A percentile compares a stretch with the other conserved stretches of the same genome.
Conservation (phyloP, 768 basidiomycete species). For the Phanerochaete sordida region DNA sequence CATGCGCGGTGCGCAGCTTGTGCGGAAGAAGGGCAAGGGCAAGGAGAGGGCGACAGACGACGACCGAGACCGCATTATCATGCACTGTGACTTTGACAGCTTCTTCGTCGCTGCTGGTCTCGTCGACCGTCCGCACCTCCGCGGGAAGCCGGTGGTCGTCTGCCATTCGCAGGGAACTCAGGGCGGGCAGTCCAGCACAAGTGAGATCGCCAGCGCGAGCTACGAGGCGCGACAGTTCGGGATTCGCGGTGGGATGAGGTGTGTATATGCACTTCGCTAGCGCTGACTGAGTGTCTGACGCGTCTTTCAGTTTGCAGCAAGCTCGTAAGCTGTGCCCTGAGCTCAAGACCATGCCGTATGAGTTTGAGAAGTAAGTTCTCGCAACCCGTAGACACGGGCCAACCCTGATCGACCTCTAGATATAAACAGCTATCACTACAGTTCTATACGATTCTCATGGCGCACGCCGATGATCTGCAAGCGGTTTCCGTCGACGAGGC, state of each 20-base stretch:
- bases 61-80: constrained; percentile 61
- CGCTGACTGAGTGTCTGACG: not conserved
- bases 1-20: constrained; percentile 48
- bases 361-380: constrained; percentile 82
- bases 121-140: constrained; percentile 72
- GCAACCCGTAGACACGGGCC: too few relatives aligned
- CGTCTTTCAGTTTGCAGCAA: constrained; percentile 61
- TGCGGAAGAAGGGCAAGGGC: constrained; percentile 49
- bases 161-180: constrained; percentile 87
- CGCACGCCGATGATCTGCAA: constrained; percentile 85
- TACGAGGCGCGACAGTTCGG: constrained; percentile 91
- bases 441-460: constrained; percentile 93
- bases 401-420: too few relatives aligned
- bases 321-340: constrained; percentile 73
- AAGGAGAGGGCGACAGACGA: constrained; percentile 52
- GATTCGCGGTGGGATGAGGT: constrained; percentile 95
- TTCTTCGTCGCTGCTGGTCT: constrained; percentile 96
- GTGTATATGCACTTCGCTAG: constrained; percentile 13
- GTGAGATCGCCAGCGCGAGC: constrained; percentile 91
- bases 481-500: constrained; percentile 98
- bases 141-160: constrained; percentile 88
- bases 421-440: constrained; percentile 81
- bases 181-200: constrained; percentile 76
- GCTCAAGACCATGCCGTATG: constrained; percentile 82
- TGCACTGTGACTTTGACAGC: constrained; percentile 95